Evolutionary conservation across 75 land plant genomes (phyloP).

Genomic region (Cryptomeria japonica): DNA sequence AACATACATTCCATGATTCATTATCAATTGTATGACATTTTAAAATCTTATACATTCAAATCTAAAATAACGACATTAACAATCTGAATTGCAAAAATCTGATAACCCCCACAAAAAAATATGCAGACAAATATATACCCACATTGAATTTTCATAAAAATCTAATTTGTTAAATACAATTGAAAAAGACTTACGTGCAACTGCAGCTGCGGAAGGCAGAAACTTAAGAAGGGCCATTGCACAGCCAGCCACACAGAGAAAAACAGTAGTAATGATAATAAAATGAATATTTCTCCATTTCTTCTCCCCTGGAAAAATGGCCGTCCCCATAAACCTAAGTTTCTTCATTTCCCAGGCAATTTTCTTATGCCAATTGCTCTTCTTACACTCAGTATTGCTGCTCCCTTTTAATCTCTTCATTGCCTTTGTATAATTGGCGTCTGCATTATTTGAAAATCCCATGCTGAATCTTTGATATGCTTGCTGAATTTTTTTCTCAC

Average conservation of each 20-base stretch:
- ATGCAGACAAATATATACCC: background rate
- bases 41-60: too few relatives aligned
- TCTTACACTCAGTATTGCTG: background rate
- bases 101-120: background rate
- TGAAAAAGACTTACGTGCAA: background rate
- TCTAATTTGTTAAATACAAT: too few relatives aligned
- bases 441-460: background rate
- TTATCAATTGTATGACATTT: too few relatives aligned
- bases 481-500: background rate
- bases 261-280: background rate
- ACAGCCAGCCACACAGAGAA: constrained; percentile 2
- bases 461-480: background rate
- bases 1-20: too few relatives aligned
- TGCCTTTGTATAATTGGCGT: background rate
- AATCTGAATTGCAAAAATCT: too few relatives aligned
- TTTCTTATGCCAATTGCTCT: background rate
- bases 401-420: background rate
- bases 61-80: too few relatives aligned
- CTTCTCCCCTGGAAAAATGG: background rate
- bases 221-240: background rate
- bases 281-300: constrained; percentile 8
- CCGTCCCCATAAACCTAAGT: background rate
- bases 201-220: background rate
- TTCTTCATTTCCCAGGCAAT: constrained; percentile 1
- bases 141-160: background rate